Evolutionary conservation across 2,329 filamentous ascomycete species (phyloP).

Genomic region (Alternaria sp.): DNA sequence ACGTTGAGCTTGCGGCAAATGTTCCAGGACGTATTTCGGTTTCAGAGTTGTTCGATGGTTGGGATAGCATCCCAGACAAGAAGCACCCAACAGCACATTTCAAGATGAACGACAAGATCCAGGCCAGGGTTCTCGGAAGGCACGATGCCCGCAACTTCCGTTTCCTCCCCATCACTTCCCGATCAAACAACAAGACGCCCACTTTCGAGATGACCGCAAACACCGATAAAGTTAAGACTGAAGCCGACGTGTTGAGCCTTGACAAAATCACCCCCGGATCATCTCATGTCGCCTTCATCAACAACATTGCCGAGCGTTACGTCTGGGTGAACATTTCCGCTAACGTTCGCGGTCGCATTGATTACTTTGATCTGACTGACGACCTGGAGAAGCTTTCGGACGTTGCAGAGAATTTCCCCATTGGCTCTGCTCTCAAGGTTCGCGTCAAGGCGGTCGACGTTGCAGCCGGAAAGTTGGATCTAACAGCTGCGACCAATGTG

Average conservation of each 20-base stretch:
- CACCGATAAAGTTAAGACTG: conserved; percentile 60
- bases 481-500: conserved; percentile 74
- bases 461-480: conserved; percentile 76
- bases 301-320: conserved; percentile 80
- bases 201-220: conserved; percentile 90
- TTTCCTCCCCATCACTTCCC: conserved; percentile 90
- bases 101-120: conserved; percentile 71
- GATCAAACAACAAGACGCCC: conserved; percentile 71
- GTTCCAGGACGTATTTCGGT: conserved; percentile 92
- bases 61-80: conserved; percentile 83
- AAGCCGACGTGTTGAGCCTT: conserved; percentile 71
- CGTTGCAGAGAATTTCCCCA: conserved; percentile 78
- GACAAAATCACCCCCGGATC: conserved; percentile 76
- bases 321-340: conserved; percentile 93
- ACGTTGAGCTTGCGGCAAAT: conserved; percentile 85
- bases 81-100: conserved; percentile 82
- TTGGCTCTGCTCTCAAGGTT: conserved; percentile 87
- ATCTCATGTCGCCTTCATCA: conserved; percentile 82
- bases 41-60: conserved; percentile 86
- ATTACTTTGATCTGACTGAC: conserved; percentile 83
- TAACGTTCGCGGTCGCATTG: conserved; percentile 82
- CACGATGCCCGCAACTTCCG: conserved; percentile 90
- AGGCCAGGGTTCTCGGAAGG: conserved; percentile 80
- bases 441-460: conserved; percentile 77
- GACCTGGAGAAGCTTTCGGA: conserved; percentile 81